phyloP scores from a whole-genome alignment of 352 stramenopile species.

The Phytopythium mirpurense region DNA sequence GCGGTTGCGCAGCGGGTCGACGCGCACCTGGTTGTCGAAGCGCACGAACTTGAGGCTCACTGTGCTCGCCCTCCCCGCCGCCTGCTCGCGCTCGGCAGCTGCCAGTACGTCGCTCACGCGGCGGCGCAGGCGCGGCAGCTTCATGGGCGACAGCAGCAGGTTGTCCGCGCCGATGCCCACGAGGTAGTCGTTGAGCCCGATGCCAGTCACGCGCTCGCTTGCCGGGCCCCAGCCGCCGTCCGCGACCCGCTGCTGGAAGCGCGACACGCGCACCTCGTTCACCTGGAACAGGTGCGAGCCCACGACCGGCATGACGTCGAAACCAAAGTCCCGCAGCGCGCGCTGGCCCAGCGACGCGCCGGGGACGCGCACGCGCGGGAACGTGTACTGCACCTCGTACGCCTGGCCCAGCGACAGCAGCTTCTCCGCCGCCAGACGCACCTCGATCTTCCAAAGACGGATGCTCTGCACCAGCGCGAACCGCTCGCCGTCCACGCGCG shows the following conservation, averaged over 20 bases:
- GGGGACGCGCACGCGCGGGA: slow-evolving; percentile 14
- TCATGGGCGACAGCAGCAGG: slow-evolving; percentile 40
- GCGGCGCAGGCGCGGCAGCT: slow-evolving; percentile 37
- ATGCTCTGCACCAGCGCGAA: slow-evolving; percentile 35
- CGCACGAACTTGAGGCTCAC: slow-evolving; percentile 60
- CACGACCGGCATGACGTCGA: slow-evolving; percentile 39
- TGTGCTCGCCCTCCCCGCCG: slow-evolving; percentile 10
- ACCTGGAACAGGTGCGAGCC: slow-evolving; percentile 51
- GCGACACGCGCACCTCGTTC: slow-evolving; percentile 29
- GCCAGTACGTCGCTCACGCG: slow-evolving; percentile 22
- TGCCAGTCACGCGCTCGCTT: slow-evolving; percentile 69
- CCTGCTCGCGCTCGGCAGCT: slow-evolving; percentile 18
- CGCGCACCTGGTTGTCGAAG: slow-evolving; percentile 28
- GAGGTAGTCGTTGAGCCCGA: slow-evolving; percentile 92
- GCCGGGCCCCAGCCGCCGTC: slow-evolving; percentile 9
- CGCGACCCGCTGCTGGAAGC: slow-evolving; percentile 28
- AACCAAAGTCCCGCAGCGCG: slow-evolving; percentile 30
- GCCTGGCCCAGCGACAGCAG: slow-evolving; percentile 51
- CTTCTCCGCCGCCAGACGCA: slow-evolving; percentile 34
- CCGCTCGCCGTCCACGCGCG: slow-evolving; percentile 13
- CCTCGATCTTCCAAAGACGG: slow-evolving; percentile 42
- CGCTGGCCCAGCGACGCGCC: background rate
- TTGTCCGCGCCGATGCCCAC: slow-evolving; percentile 56
- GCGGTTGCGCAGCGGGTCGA: slow-evolving; percentile 26
- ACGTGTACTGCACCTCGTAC: slow-evolving; percentile 50